These are phyloP conservation scores for Isabelozyma gotoi DNA, from an alignment of 805 yeast species.

Conservation along the genomic window DNA sequence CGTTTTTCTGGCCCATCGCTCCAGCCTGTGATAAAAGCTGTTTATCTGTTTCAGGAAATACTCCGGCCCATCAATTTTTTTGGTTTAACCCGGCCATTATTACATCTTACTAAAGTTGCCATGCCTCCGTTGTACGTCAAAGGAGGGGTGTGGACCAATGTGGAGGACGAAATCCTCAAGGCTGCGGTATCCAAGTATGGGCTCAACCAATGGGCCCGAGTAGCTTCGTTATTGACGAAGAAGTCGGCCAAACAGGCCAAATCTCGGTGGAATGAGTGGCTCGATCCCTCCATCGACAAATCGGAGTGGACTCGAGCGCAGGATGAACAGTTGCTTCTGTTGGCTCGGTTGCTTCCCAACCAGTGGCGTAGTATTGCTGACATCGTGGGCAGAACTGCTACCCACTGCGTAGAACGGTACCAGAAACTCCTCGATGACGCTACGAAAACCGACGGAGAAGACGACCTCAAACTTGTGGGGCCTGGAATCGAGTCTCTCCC, in stretches of 20 bases:
- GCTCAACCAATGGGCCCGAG: conserved; percentile 90
- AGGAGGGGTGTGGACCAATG: conserved; percentile 90
- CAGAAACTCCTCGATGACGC: conserved; percentile 64
- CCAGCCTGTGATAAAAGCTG: not conserved
- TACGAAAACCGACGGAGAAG: conserved; percentile 23
- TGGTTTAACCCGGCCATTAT: not conserved
- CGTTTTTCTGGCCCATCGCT: too few relatives aligned
- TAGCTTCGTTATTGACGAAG: conserved; percentile 78
- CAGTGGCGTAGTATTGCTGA: conserved; percentile 95
- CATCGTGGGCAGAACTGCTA: conserved; percentile 78
- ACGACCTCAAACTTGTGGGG: conserved; percentile 44
- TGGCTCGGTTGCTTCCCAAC: conserved; percentile 76
- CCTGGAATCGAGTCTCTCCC: conserved; percentile 53
- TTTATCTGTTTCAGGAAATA: not conserved
- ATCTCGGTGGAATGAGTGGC: conserved; percentile 88
- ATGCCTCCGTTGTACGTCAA: conserved; percentile 68
- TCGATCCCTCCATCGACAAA: conserved; percentile 70
- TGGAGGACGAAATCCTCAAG: conserved; percentile 79
- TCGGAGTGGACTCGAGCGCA: conserved; percentile 72
- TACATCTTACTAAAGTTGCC: not conserved
- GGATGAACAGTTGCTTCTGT: conserved; percentile 65
- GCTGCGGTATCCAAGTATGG: conserved; percentile 96
- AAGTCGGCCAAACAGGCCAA: conserved; percentile 92
- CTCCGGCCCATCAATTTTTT: not conserved
- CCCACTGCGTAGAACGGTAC: conserved; percentile 82